phyloP scores from a whole-genome alignment of 2,329 filamentous ascomycete species.

The Magnaporthiopsis incrustans region DNA sequence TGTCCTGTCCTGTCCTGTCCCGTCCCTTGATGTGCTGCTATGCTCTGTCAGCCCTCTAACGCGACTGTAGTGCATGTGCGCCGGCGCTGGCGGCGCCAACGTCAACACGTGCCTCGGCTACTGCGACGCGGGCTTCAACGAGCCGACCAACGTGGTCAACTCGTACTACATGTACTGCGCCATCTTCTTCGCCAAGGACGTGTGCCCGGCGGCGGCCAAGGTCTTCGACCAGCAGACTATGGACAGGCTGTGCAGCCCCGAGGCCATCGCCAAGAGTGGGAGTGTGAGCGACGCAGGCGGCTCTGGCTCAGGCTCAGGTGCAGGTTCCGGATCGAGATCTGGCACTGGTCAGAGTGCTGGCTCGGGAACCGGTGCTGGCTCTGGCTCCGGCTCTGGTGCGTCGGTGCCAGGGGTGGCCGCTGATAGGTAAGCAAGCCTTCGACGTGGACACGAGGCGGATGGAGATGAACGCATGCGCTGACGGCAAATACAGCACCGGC shows the following conservation, averaged over 20 bases:
- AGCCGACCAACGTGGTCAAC: conserved; percentile 1
- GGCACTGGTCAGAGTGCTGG: not conserved
- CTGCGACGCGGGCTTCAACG: not conserved
- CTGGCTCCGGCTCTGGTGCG: not conserved
- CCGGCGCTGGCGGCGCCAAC: not conserved
- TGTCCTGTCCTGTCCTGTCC: no score
- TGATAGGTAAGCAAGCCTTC: not conserved
- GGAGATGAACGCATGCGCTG: not conserved
- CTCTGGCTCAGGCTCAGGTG: not conserved
- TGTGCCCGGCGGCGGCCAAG: not conserved
- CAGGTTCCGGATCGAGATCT: not conserved
- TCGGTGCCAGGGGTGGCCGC: conserved; percentile 1
- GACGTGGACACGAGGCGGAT: no score
- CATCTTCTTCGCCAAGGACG: conserved; percentile 4
- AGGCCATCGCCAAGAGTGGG: conserved; percentile 1
- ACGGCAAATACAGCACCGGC: not conserved
- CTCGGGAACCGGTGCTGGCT: not conserved
- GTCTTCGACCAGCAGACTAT: not conserved
- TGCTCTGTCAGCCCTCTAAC: no score
- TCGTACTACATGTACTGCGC: conserved; percentile 6
- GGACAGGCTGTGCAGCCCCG: conserved; percentile 4
- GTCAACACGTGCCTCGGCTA: not conserved
- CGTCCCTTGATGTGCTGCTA: not conserved
- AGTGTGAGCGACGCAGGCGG: not conserved
- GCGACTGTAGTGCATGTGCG: conserved; percentile 4